Evolutionary conservation across 305 asterid species (phyloP).

Genomic region (Lippia alba): DNA sequence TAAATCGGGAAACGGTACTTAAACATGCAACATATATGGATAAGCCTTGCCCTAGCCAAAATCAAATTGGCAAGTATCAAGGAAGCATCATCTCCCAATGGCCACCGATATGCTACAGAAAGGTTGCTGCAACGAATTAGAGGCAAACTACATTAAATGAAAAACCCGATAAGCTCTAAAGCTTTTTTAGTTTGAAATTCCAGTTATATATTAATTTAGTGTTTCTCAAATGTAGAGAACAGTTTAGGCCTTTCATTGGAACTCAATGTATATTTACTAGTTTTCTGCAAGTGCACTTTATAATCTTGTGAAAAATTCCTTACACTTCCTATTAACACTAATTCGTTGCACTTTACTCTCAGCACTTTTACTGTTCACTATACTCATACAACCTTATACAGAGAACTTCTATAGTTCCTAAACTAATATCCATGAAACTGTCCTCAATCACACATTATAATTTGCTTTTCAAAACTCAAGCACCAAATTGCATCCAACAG

Average conservation of each 20-base stretch:
- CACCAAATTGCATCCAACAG: slow-evolving; percentile 11
- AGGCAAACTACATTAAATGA: too few species aligned
- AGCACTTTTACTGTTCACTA: background rate
- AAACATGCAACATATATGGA: too few species aligned
- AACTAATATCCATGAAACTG: background rate
- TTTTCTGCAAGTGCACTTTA: slow-evolving; percentile 1
- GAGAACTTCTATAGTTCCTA: background rate
- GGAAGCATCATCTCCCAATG: too few species aligned
- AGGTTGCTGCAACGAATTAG: too few species aligned
- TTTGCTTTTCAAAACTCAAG: slow-evolving; percentile 11
- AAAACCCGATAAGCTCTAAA: too few species aligned
- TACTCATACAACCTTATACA: background rate
- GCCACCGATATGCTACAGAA: too few species aligned
- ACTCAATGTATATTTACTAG: background rate
- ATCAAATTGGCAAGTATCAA: too few species aligned
- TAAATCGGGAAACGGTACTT: too few species aligned
- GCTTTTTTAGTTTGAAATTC: slow-evolving; percentile 6
- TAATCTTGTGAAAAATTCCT: slow-evolving; percentile 2
- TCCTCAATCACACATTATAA: background rate
- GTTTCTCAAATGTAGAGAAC: slow-evolving; percentile 5
- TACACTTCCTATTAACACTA: background rate
- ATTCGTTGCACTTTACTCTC: background rate
- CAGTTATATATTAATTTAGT: background rate
- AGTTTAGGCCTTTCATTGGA: slow-evolving; percentile 2
- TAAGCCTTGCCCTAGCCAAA: too few species aligned